Percentiles rank a stretch among this genome's conserved stretches.
Conservation (phyloP, 192 early-diverging fungal genomes). For the Backusella mclennaniae region DNA sequence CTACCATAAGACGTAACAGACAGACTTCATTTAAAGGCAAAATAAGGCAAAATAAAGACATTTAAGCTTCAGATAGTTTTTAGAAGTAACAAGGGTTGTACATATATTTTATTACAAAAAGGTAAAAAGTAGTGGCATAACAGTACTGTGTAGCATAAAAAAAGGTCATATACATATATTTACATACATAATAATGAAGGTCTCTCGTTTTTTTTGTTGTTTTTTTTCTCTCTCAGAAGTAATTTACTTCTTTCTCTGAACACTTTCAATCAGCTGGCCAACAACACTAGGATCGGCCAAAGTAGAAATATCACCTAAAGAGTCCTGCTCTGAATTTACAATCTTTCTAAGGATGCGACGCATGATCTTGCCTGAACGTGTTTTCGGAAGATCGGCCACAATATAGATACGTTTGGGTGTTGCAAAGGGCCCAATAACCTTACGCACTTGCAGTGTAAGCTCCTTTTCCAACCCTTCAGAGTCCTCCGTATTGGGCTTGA, state of each 20-base stretch:
- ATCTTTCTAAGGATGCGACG: conserved; percentile 91
- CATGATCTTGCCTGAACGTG: conserved; percentile 95
- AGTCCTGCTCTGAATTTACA: conserved; percentile 76
- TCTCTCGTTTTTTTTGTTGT: not conserved
- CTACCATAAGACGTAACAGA: no score
- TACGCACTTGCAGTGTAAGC: conserved; percentile 73
- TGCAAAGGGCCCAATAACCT: conserved; percentile 92
- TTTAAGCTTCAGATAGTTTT: no score
- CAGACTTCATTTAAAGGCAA: no score
- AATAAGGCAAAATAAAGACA: not conserved
- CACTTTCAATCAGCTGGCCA: conserved; percentile 19
- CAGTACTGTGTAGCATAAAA: conserved; percentile 1
- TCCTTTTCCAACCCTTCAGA: conserved; percentile 51
- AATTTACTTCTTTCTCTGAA: conserved; percentile 6
- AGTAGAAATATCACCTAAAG: conserved; percentile 86
- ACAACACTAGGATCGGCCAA: conserved; percentile 70
- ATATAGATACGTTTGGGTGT: conserved; percentile 85
- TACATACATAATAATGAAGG: not conserved
- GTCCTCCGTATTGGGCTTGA: conserved; percentile 61
- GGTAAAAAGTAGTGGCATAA: not conserved
- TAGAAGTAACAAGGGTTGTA: not conserved
- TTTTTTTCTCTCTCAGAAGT: not conserved
- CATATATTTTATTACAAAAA: not conserved
- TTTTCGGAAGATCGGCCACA: conserved; percentile 89
- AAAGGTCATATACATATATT: conserved; percentile 1